Percentiles rank a stretch among this genome's conserved stretches.
Conservation (phyloP, 305 asterid genomes). For the Solanum hybrid region DNA sequence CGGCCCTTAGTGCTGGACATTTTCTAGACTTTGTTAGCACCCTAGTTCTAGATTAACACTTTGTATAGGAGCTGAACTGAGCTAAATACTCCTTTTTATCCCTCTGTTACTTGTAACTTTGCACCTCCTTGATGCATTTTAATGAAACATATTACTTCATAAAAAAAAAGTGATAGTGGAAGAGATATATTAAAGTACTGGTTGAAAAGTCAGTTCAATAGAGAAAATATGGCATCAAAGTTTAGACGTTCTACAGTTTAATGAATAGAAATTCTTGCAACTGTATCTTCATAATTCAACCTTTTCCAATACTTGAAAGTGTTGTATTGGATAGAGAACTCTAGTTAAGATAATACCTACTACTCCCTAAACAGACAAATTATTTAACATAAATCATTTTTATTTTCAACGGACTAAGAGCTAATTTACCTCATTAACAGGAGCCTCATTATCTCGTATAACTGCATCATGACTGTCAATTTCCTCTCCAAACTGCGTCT, state of each 20-base stretch:
- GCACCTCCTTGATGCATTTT: background rate
- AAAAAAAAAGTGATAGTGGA: background rate
- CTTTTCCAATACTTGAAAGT: background rate
- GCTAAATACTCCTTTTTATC: background rate
- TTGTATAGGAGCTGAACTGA: background rate
- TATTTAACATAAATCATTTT: background rate
- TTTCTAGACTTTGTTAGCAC: background rate
- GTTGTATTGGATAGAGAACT: background rate
- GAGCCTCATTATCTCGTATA: slow-evolving; percentile 96
- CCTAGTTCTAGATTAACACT: background rate
- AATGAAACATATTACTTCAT: background rate
- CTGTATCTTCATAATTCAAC: background rate
- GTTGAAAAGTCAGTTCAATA: background rate
- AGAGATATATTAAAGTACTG: background rate
- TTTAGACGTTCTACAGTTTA: background rate
- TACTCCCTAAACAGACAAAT: background rate
- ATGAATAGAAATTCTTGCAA: background rate
- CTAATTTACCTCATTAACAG: slow-evolving; percentile 66
- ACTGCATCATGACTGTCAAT: slow-evolving; percentile 93
- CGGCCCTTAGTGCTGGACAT: background rate
- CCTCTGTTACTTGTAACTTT: background rate
- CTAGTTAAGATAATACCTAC: background rate
- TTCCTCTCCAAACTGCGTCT: slow-evolving; percentile 85
- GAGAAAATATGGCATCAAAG: background rate
- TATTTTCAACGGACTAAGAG: background rate